Base-by-base conservation (phyloP, 805 yeast genomes). In the Metschnikowia cerradonensis region DNA sequence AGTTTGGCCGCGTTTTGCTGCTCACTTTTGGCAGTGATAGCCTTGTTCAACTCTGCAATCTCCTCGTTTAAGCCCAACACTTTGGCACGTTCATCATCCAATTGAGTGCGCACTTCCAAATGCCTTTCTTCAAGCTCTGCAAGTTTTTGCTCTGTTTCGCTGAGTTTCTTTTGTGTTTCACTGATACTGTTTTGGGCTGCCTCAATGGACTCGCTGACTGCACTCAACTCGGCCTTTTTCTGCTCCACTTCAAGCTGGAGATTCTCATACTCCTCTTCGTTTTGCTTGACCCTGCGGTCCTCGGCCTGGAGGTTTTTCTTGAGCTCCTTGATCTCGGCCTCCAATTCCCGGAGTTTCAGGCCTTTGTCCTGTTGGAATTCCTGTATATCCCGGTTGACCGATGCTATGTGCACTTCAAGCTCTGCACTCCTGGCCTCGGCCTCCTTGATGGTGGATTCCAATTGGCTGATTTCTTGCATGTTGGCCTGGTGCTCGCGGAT, bases 361-460 rank as follows among this genome's bases (percentile, higher is more conserved):
- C 91, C 89, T 58, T 90, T 91, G 64, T 95, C 86, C 41, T 71
- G 72, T 52, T 79, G 81, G 64, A 90, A 92, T 60, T 94, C 98
- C 47, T 77, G 74, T 72, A 90, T 88, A 64, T 94, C 98, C 15
- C 72, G 78, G 61, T 87, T 88, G 48, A 88, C 83, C 6, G 63
- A 63, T 3, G 60, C 56, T 11, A 88, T 78, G 30, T 84, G 86
- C 0, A 50, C 51, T 32, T 71, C 64, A 37, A 72, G 73, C 2
- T 58, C 60, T 1, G 57, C 48, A 3, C 72, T 64, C 14, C 65
- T 59, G 2, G 60, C 55, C 37, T 48, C 45, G n/a, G 50, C 55
- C 17, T 70, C 62, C 15, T 77, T 73, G 4, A 84, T 74, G 20
- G 67, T 63, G 4, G 60, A 58, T 17, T 69, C 62, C 20, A 86